phyloP scores from a whole-genome alignment of 2,329 filamentous ascomycete species.

The Fusarium sp. region DNA sequence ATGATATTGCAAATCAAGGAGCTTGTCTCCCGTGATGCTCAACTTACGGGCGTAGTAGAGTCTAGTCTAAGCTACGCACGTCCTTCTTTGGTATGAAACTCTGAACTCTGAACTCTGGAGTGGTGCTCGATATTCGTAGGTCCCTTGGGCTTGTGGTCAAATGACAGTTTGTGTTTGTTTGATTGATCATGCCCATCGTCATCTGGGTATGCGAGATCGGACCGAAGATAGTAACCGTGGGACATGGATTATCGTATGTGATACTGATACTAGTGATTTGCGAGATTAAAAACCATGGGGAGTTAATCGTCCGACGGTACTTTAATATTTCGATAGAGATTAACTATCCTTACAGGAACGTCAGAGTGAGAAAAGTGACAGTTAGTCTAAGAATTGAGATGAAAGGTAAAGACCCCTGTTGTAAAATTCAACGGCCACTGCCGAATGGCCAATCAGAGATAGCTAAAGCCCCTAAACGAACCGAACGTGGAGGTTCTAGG shows the following conservation, averaged over 20 bases:
- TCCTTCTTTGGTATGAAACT: conserved; percentile 13
- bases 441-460: conserved; percentile 32
- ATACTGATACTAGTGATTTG: conserved; percentile 11
- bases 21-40: not conserved
- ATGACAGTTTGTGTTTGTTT: conserved; percentile 26
- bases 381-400: too few relatives aligned
- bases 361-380: too few relatives aligned
- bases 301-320: not conserved
- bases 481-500: conserved; percentile 29
- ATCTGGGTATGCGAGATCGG: conserved; percentile 35
- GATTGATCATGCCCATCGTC: conserved; percentile 29
- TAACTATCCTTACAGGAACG: too few relatives aligned
- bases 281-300: conserved; percentile 8
- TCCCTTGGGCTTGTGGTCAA: not conserved
- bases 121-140: not conserved
- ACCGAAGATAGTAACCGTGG: conserved; percentile 29
- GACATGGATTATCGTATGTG: conserved; percentile 14
- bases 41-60: too few relatives aligned
- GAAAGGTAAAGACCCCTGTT: conserved; percentile 7
- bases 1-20: not conserved
- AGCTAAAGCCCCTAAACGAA: conserved; percentile 19
- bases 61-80: conserved; percentile 4
- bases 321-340: conserved; percentile 1
- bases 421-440: conserved; percentile 23
- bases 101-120: conserved; percentile 22